Evolutionary conservation across 345 rosid genomes (phyloP).

Genomic region (Hibiscus mutabilis): DNA sequence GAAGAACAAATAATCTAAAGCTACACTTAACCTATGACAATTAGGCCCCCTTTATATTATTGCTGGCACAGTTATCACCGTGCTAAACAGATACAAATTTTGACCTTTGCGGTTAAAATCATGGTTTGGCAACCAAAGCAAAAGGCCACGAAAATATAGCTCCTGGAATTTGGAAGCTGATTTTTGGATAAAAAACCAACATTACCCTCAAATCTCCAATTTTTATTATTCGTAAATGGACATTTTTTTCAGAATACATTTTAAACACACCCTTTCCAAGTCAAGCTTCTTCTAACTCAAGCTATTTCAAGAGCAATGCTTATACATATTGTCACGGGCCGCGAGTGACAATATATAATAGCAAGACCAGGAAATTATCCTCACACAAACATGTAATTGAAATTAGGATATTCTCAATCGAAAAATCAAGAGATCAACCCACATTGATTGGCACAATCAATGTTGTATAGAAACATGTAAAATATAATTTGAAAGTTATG

Average conservation of each 20-base stretch:
- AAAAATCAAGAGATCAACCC: background rate
- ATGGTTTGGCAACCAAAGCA: background rate
- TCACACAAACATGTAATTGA: background rate
- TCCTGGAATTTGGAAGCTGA: background rate
- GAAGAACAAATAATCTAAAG: background rate
- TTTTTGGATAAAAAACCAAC: background rate
- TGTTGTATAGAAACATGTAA: background rate
- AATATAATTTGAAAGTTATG: background rate
- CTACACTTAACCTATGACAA: conserved; percentile 8
- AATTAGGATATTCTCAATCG: background rate
- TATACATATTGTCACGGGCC: too few species aligned
- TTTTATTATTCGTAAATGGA: background rate
- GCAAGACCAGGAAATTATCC: background rate
- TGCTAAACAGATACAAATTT: too few species aligned
- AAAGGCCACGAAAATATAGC: background rate
- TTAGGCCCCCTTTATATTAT: background rate
- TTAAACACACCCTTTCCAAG: background rate
- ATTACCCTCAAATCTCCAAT: background rate
- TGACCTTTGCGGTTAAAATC: background rate
- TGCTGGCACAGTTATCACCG: too few species aligned
- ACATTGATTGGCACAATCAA: conserved; percentile 6
- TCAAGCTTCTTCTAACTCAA: background rate
- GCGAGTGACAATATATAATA: background rate
- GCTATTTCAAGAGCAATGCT: background rate
- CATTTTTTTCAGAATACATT: background rate